Evolutionary conservation across 805 yeast genomes (phyloP), one percentile per base, ranked within the genome.

Genomic region (Cyberlindnera sargentensis): DNA sequence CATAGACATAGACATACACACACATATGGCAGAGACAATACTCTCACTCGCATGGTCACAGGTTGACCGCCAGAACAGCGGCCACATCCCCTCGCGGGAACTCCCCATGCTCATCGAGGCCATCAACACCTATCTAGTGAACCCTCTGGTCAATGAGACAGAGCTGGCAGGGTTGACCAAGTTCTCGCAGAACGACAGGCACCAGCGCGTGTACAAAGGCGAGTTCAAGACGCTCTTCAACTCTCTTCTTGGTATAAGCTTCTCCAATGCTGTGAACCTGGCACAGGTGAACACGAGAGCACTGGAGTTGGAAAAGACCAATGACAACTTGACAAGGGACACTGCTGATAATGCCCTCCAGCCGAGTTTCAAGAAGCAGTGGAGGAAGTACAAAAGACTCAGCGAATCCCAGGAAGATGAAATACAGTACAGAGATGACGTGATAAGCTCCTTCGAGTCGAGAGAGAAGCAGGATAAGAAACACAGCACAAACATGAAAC

Each of bases 151-250:
- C 3, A 57, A 62, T n/a, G 51, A 55, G 6, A 42, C 57, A 3
- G 65, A 64, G 3, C 41, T 47, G 20, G 46, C 47, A 20, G 54
- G 60, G 8, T 40, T 64, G 8, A 55, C 47, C 15, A 54, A 59
- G n/a, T 66, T 59, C 45, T 51, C 61, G 9, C 55, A 48, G 20
- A 60, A 57, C 6, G 57, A 64, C 27, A 54, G 56, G n/a, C 51
- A 53, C 36, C 51, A 52, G 35, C 61, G 62, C 39, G 52, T 67
- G 1, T 54, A 58, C 41, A 66, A 59, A 44, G 51, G 58, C 8
- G 67, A 64, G 20, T 62, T 64, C 51, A 46, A 52, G 29, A 48
- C 55, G 15, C 44, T 64, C 23, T 64, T 65, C 40, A 52, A 52
- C 26, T 57, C 62, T 6, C 46, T 67, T 24, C 45, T 62, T 6